Evolutionary conservation across 2,329 filamentous ascomycete genomes (phyloP), one percentile per base, ranked within the genome.

Genomic region (Colletotrichum tofieldiae): DNA sequence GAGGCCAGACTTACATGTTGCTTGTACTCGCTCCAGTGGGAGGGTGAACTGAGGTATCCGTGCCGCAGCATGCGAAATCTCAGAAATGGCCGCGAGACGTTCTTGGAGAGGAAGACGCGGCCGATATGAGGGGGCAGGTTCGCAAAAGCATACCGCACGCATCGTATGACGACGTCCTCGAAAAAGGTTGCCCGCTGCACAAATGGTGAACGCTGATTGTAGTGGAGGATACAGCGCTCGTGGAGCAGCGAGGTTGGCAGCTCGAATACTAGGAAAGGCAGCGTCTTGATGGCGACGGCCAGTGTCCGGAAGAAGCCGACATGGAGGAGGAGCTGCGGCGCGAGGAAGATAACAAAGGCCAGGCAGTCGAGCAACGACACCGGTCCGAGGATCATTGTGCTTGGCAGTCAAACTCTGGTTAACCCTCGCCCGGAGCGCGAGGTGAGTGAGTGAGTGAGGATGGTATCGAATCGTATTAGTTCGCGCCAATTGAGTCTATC

Each of bases 331-430:
- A 96, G 84, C 81, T 95, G 93, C 3, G 93, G 93, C 4, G 90
- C 84, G 18, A 96, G 87, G 77, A 94, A 92, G 52, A 92, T 63
- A 60, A 93, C 87, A 78, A 95, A 96, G 70, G 91, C 89, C 39
- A 92, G 69, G 83, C 93, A 95, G 83, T 96, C 94, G 37, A 94
- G 80, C 81, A 93, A 92, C 8, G 92, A 94, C 55, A 96, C 89
- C 69, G 92, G 91, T 45, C 89, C 89, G 52, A 96, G 85, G 72
- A 94, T 92, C 93, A 95, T 95, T 74, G 72, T 83, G 75, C 70
- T 49, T 55, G 54, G 29, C n/a, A 6, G 8, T 45, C 54, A 29
- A 45, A 16, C 51, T 35, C 41, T 43, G 26, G 35, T 12, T 45
- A 39, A 26, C 18, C 23, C 47, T 56, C 39, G 49, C 29, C 32